phyloP scores from a whole-genome alignment of 2,329 filamentous ascomycete genomes.

The Epichloe baconii region DNA sequence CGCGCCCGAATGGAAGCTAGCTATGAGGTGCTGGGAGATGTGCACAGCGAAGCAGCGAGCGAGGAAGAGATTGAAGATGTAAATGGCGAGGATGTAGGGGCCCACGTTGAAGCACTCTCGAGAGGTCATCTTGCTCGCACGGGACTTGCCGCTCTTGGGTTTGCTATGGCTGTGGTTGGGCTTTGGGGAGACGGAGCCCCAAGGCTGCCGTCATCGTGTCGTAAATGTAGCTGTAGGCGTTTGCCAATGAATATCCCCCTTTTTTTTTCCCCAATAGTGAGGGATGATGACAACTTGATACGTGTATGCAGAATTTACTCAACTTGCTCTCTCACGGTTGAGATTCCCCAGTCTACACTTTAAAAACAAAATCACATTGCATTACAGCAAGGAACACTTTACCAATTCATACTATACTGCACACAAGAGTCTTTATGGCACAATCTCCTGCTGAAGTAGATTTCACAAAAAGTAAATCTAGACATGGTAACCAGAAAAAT shows the following conservation, averaged over 20 bases:
- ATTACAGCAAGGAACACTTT: not conserved
- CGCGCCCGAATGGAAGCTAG: slow-evolving; percentile 50
- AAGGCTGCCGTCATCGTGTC: slow-evolving; percentile 21
- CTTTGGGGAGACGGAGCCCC: slow-evolving; percentile 51
- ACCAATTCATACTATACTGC: too few relatives aligned
- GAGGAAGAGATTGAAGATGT: slow-evolving; percentile 39
- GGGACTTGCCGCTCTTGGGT: slow-evolving; percentile 40
- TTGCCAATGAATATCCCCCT: not conserved
- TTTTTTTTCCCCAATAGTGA: too few relatives aligned
- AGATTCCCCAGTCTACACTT: not conserved
- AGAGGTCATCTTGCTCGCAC: slow-evolving; percentile 42
- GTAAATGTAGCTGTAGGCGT: slow-evolving; percentile 8
- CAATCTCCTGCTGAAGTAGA: too few relatives aligned
- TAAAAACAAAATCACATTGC: not conserved
- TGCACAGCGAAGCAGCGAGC: slow-evolving; percentile 34
- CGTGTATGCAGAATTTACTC: not conserved
- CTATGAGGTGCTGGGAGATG: slow-evolving; percentile 53
- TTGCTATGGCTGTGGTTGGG: slow-evolving; percentile 48
- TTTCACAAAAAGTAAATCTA: too few relatives aligned
- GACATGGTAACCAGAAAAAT: not conserved
- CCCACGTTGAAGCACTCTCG: slow-evolving; percentile 40
- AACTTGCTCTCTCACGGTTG: not conserved
- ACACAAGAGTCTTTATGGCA: too few relatives aligned
- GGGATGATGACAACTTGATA: not conserved
- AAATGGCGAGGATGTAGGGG: slow-evolving; percentile 50